A percentile compares a stretch with the other conserved stretches of the same genome.
phyloP scores from a whole-genome alignment of 2,329 filamentous ascomycete species.

The Neurospora crassa region DNA sequence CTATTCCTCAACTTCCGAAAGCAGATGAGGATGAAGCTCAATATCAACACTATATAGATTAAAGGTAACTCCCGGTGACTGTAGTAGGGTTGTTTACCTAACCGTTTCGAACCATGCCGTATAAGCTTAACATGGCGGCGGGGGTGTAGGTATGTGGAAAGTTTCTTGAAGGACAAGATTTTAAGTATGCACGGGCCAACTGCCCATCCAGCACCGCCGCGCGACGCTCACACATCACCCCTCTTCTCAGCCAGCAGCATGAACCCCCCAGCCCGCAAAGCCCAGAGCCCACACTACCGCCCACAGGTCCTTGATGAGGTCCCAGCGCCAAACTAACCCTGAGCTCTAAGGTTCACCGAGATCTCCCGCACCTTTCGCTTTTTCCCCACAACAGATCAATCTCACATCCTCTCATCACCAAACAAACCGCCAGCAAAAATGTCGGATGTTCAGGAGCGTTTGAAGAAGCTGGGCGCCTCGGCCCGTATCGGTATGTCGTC shows the following conservation, averaged over 20 bases:
- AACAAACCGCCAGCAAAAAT: conserved; percentile 25
- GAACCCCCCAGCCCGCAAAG: not conserved
- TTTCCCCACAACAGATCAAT: conserved; percentile 11
- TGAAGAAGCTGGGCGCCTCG: conserved; percentile 47
- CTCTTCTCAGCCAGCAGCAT: not conserved
- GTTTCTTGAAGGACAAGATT: not conserved
- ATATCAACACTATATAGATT: not conserved
- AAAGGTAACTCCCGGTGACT: not conserved
- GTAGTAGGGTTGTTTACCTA: not conserved
- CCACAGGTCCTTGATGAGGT: not conserved
- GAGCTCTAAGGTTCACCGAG: conserved; percentile 13
- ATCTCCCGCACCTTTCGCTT: conserved; percentile 8
- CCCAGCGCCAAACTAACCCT: not conserved
- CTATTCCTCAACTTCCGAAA: not conserved
- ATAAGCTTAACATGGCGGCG: not conserved
- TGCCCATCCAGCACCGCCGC: not conserved
- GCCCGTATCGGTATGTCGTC: conserved; percentile 57
- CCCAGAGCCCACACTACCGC: not conserved
- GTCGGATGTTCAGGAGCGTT: conserved; percentile 48
- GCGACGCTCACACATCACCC: not conserved
- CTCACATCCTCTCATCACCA: conserved; percentile 8
- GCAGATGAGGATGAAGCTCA: too few species aligned
- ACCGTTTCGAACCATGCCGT: not conserved
- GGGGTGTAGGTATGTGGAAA: not conserved
- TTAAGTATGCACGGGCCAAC: not conserved